Conservation (phyloP, 345 rosid species). For the Corchorus olitorius region DNA sequence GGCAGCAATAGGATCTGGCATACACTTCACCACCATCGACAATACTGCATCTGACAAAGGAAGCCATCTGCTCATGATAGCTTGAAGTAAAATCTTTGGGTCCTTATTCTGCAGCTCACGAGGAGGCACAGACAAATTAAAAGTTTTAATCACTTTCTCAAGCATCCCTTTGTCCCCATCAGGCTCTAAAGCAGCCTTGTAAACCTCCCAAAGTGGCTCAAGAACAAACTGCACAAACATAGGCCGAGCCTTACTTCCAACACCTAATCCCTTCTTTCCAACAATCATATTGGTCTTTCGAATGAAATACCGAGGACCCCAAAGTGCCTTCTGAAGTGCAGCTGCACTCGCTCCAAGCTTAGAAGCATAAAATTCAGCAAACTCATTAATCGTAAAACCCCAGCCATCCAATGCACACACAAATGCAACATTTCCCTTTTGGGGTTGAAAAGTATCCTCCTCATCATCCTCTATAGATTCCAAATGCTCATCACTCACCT, state of each 20-base stretch:
- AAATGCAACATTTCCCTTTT: conserved; percentile 87
- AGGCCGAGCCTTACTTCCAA: conserved; percentile 67
- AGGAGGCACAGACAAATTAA: conserved; percentile 65
- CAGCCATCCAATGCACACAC: conserved; percentile 92
- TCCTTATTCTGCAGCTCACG: conserved; percentile 94
- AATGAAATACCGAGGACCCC: conserved; percentile 88
- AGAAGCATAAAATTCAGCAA: conserved; percentile 77
- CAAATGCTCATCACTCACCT: conserved; percentile 54
- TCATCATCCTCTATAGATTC: conserved; percentile 87
- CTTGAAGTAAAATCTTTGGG: conserved; percentile 73
- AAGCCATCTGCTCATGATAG: conserved; percentile 93
- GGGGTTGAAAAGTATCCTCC: conserved; percentile 93
- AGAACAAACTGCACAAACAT: conserved; percentile 98
- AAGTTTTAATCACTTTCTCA: conserved; percentile 69
- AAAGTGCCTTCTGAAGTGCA: conserved; percentile 68
- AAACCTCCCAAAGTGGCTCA: conserved; percentile 92
- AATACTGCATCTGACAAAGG: conserved; percentile 84
- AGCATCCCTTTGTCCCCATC: conserved; percentile 62
- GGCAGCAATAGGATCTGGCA: conserved; percentile 82
- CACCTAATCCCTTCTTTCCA: conserved; percentile 68
- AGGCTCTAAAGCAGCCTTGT: conserved; percentile 70
- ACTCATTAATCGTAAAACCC: conserved; percentile 79
- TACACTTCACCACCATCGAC: conserved; percentile 83
- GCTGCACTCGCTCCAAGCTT: conserved; percentile 75
- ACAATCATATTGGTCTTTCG: conserved; percentile 83